These are phyloP conservation scores for Yamadazyma endophytica DNA, from an alignment of 805 yeast genomes.

Conservation along the genomic window DNA sequence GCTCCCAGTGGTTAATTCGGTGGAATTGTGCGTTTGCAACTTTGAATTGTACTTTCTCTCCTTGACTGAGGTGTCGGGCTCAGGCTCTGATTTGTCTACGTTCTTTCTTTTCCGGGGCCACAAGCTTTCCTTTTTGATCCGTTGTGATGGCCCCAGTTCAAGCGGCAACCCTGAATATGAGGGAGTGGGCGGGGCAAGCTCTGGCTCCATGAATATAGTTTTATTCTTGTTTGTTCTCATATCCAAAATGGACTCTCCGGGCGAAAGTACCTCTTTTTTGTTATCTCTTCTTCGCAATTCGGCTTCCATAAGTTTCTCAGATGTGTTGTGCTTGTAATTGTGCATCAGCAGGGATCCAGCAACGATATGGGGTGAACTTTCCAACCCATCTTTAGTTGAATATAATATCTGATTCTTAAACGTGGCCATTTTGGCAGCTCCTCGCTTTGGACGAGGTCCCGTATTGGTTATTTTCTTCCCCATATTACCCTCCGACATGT, in stretches of 20 bases:
- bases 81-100: constrained; percentile 13
- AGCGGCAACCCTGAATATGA: constrained; percentile 71
- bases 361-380: neutral
- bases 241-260: neutral
- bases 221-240: neutral
- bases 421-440: constrained; percentile 11
- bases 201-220: constrained; percentile 53
- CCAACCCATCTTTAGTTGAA: neutral
- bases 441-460: constrained; percentile 4
- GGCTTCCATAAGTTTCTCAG: neutral
- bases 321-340: neutral
- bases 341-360: neutral
- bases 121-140: constrained; percentile 51
- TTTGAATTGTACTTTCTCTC: constrained; percentile 10
- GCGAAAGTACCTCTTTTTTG: too few relatives aligned
- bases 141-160: constrained; percentile 62
- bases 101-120: constrained; percentile 40
- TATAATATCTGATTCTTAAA: constrained; percentile 9
- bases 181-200: constrained; percentile 49
- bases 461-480: neutral
- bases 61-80: constrained; percentile 8
- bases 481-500: too few relatives aligned
- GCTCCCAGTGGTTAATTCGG: constrained; percentile 13
- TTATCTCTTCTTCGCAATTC: neutral
- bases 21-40: constrained; percentile 13